Evolutionary conservation across 441 rosid genomes (phyloP).

Genomic region (Mallotus japonicus): DNA sequence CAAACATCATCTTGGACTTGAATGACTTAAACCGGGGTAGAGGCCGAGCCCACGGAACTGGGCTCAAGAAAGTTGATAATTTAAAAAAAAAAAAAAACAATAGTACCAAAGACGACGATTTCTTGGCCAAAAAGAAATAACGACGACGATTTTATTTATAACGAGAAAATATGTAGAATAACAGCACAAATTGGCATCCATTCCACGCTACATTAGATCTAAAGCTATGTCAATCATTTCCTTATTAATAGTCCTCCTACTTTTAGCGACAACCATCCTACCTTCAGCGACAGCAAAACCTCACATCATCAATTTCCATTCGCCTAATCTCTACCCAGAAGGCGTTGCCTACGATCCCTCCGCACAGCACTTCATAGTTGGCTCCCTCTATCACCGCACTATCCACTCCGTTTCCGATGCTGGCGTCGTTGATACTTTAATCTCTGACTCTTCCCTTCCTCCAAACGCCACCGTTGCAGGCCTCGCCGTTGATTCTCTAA

Average conservation of each 20-base stretch:
- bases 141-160: no score
- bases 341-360: conserved; percentile 68
- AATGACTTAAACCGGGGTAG: no score
- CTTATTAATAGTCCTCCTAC: conserved; percentile 26
- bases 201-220: no score
- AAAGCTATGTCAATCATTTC: neutral
- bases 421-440: conserved; percentile 56
- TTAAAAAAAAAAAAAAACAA: no score
- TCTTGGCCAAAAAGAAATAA: no score
- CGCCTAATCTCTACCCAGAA: conserved; percentile 67
- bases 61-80: no score
- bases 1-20: no score
- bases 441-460: conserved; percentile 60
- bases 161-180: no score
- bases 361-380: conserved; percentile 74
- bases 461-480: conserved; percentile 53
- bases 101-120: no score
- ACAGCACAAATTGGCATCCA: no score
- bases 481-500: conserved; percentile 51
- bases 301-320: conserved; percentile 69
- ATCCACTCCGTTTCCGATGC: conserved; percentile 79
- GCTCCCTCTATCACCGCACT: conserved; percentile 57
- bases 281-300: conserved; percentile 31
- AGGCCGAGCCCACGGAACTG: no score
- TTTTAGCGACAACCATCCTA: conserved; percentile 6